A percentile compares a stretch with the other conserved stretches of the same genome.
phyloP scores from a whole-genome alignment of 164 flowering plant genomes.

The Stephania japonica region DNA sequence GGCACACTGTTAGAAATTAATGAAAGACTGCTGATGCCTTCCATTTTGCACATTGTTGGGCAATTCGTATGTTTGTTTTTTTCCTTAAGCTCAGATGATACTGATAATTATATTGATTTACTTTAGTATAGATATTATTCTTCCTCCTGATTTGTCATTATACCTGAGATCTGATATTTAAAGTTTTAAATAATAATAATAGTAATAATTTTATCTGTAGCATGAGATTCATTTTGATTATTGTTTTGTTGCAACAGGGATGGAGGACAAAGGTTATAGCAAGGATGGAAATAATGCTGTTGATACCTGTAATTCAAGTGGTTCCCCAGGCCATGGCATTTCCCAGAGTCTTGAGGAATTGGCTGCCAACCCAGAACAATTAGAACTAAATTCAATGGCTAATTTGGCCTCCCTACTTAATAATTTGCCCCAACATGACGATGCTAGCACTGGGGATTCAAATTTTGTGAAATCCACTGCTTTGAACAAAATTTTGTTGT shows the following conservation, averaged over 20 bases:
- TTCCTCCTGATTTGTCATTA: too few relatives aligned
- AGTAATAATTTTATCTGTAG: too few relatives aligned
- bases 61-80: too few relatives aligned
- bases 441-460: conserved; percentile 44
- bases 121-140: too few relatives aligned
- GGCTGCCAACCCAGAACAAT: conserved; percentile 38
- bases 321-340: conserved; percentile 39
- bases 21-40: too few relatives aligned
- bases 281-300: conserved; percentile 36
- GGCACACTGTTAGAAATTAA: too few relatives aligned
- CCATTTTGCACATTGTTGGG: too few relatives aligned
- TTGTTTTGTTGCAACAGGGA: conserved; percentile 32
- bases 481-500: conserved; percentile 47
- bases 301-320: conserved; percentile 40
- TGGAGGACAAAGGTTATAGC: conserved; percentile 48
- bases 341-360: conserved; percentile 32
- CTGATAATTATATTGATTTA: too few relatives aligned
- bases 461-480: conserved; percentile 46
- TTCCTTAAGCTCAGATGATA: too few relatives aligned
- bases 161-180: too few relatives aligned
- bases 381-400: conserved; percentile 36
- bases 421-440: conserved; percentile 56
- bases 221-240: neutral
- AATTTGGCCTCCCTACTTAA: conserved; percentile 40
- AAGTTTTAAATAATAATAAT: too few relatives aligned